Base-by-base conservation (phyloP, 2,329 filamentous ascomycete genomes). In the Pyricularia sp. region DNA sequence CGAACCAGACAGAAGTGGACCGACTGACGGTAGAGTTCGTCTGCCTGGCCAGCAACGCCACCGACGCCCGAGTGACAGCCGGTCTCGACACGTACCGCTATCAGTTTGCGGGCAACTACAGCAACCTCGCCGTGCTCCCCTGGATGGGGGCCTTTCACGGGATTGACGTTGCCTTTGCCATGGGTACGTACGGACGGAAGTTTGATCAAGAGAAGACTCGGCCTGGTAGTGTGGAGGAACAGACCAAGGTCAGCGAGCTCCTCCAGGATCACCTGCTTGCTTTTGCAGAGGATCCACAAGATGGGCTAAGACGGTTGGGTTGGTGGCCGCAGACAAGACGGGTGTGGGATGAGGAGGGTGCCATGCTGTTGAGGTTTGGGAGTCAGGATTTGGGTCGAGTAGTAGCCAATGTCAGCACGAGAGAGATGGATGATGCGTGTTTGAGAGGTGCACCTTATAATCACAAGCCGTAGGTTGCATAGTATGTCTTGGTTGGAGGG, bases 71-170 rank as follows among this genome's bases (percentile, higher is more conserved):
- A 31, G 68, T 69, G 0, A 9, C 26, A 33, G 66, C 61, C 10
- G 68, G 69, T 10, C 64, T 74, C 66, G 76, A 71, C 50, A 81
- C 79, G 0, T 81, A 80, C 69, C 76, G 79, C 25, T 81, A 81
- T 70, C 76, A 79, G 67, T 81, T 81, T 65, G 75, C 76, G 7
- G 79, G 79, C 5, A 81, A 80, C 69, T 81, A 78, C 68, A 75
- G 74, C 23, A 79, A 78, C 68, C 70, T 81, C 17, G 78, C 77
- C 7, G 79, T 79, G 30, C 75, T 77, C 30, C 65, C 42, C 33
- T 70, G 69, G 69, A 68, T 69, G 70, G 70, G 70, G 33, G 68
- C 70, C 6, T 70, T 66, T 64, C 70, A 70, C 26, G 66, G 68
- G 17, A 67, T 67, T 64, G 70, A 70, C 64, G 36, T 69, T 31